Evolutionary conservation across 2,329 filamentous ascomycete species (phyloP).

Genomic region (Nannizziopsis barbatae): DNA sequence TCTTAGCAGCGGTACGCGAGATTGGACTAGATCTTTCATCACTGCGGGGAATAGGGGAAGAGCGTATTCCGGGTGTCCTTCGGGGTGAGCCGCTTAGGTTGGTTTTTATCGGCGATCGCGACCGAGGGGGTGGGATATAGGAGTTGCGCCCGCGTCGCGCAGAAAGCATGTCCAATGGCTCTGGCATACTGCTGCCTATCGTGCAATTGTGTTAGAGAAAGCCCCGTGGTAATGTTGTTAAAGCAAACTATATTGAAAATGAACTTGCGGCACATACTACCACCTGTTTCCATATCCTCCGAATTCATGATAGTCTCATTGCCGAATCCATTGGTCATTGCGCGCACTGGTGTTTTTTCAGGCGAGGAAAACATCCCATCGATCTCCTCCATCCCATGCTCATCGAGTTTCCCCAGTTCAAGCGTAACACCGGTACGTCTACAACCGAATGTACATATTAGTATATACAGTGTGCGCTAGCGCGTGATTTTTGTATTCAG

Average conservation of each 20-base stretch:
- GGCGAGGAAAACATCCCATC: constrained; percentile 85
- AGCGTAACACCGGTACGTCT: constrained; percentile 86
- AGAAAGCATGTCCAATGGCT: constrained; percentile 33
- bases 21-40: constrained; percentile 31
- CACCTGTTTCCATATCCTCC: constrained; percentile 52
- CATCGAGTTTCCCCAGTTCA: constrained; percentile 71
- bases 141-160: constrained; percentile 26
- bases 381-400: constrained; percentile 81
- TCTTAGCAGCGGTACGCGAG: constrained; percentile 22
- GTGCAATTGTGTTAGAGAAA: constrained; percentile 1
- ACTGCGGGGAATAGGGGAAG: constrained; percentile 31
- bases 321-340: constrained; percentile 24
- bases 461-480: background rate
- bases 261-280: constrained; percentile 41
- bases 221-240: background rate
- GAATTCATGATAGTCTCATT: constrained; percentile 42
- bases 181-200: constrained; percentile 33
- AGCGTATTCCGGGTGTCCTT: constrained; percentile 32
- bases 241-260: background rate
- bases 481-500: background rate
- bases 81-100: constrained; percentile 34
- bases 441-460: constrained; percentile 16
- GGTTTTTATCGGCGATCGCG: constrained; percentile 38
- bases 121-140: constrained; percentile 31
- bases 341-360: constrained; percentile 44